Evolutionary conservation across 1,284 basidiomycete species (phyloP), one percentile per base, ranked within the genome.

Genomic region (Coriolopsis trogii): DNA sequence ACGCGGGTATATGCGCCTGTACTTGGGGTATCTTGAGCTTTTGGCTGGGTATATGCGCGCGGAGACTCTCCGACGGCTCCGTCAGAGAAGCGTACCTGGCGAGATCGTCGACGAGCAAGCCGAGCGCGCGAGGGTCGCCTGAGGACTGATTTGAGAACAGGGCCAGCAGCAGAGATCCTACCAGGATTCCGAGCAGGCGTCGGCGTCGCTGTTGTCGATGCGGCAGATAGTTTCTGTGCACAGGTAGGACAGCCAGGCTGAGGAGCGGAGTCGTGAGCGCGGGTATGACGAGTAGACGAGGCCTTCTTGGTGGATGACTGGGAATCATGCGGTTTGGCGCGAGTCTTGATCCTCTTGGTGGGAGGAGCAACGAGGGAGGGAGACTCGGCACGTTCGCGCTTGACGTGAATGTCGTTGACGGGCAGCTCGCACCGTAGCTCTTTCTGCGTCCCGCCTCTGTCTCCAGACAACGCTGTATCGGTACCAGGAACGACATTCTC

Each of bases 301-400:
- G 16, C 9, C 9, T 21, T 15, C 6, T 13, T 39, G 1, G 37
- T 21, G 15, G 29, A 18, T 18, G 16, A 9, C 3, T 13, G 20
- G 15, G 18, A 10, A 12, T 8, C 34, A 21, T 23, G 15, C 18
- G 15, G 16, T 7, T 4, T 29, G 4, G 12, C 20, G 15, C 30
- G 25, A 9, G 25, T 49, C 30, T 51, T 59, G 10, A 15, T 10
- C 18, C 36, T 53, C 28, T 49, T 55, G 18, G 8, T 28, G 10
- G 43, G 20, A 5, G 40, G 39, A 12, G 36, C n/a, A 8, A 31
- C 40, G 12, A 61, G 45, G 18, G 21, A 6, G 10, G 59, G 59
- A 23, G 59, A 61, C 18, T 40, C 49, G 2, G 59, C 59, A 26
- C 56, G 59, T 24, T 61, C 59, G 13, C 56, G 59, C 37, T 61